Base-by-base conservation (phyloP, 192 early-diverging fungal genomes). In the Coemansia sp. region DNA sequence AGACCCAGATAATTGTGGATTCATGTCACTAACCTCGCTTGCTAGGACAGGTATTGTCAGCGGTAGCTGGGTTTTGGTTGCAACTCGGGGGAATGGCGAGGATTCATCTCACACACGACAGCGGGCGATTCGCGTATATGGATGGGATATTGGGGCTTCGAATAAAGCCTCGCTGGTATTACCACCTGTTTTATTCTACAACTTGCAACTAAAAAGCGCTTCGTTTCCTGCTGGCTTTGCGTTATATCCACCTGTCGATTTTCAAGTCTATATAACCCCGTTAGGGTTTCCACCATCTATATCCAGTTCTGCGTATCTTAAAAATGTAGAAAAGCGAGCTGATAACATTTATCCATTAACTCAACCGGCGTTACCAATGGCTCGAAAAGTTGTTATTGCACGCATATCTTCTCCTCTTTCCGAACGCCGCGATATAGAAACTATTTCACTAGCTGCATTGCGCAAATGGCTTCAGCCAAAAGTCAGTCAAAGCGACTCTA, bases 91-190 rank as follows among this genome's bases (percentile, higher is more conserved):
- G 29, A 51, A 7, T 57, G 24, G 3, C 63, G 22, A 64, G 39
- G 25, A n/a, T 7, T n/a, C 46, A 20, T n/a, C 65, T 25, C 23
- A 30, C 17, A 23, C 5, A 14, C 58, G 58, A 23, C 68, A 61
- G 25, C 61, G 79, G 17, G 71, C 71, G 5, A 82, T 82, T 54
- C 79, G 79, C n/a, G 52, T 82, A 53, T 76, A 76, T 64, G 76
- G 70, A 1, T 61, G 62, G 32, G 63, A 66, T 51, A 22, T 29
- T 27, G 51, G 54, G 33, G 52, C 62, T 39, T 14, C 10, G 17
- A n/a, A 22, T 20, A 22, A 25, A 33, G 60, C 42, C 32, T 22
- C 54, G 10, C 29, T 82, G 11, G 66, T 64, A 24, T 74, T 82
- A 24, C 79, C 79, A 4, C 79, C 79, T 7, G 21, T 82, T 20